Conservation (phyloP, 495 filamentous ascomycete genomes). For the Zalerion maritima region DNA sequence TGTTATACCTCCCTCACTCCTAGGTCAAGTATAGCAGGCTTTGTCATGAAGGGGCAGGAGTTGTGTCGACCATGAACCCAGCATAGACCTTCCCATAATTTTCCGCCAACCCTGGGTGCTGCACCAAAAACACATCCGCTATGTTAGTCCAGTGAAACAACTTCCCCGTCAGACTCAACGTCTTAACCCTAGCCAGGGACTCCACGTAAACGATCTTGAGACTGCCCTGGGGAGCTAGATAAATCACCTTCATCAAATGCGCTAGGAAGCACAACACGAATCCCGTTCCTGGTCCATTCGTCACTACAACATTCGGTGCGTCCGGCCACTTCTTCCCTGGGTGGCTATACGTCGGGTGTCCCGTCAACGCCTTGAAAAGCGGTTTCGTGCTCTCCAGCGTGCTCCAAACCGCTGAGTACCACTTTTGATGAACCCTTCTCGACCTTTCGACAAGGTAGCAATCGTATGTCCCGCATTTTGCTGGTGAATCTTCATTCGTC, state of each 20-base stretch:
- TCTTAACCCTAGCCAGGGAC: constrained; percentile 73
- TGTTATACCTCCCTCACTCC: no score
- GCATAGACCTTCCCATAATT: constrained; percentile 2
- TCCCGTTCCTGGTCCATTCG: constrained; percentile 79
- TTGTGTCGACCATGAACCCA: no score
- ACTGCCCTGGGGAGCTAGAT: constrained; percentile 20
- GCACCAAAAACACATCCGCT: constrained; percentile 29
- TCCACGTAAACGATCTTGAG: constrained; percentile 70
- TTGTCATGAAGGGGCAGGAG: no score
- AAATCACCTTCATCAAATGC: constrained; percentile 48
- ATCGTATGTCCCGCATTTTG: constrained; percentile 36
- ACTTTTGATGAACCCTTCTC: constrained; percentile 61
- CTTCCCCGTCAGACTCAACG: constrained; percentile 66
- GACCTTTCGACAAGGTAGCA: constrained; percentile 55
- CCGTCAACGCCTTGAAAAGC: constrained; percentile 32
- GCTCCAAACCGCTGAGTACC: constrained; percentile 46
- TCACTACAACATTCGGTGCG: constrained; percentile 61
- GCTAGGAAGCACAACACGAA: constrained; percentile 63
- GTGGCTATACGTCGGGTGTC: constrained; percentile 25
- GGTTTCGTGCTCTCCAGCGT: constrained; percentile 38
- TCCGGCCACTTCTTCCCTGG: constrained; percentile 9
- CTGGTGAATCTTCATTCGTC: constrained; percentile 9
- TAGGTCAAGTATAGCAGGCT: no score
- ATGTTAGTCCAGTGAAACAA: constrained; percentile 36
- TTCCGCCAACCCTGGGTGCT: constrained; percentile 16